Base-by-base conservation (phyloP, 768 basidiomycete species). In the Lactarius sp. region DNA sequence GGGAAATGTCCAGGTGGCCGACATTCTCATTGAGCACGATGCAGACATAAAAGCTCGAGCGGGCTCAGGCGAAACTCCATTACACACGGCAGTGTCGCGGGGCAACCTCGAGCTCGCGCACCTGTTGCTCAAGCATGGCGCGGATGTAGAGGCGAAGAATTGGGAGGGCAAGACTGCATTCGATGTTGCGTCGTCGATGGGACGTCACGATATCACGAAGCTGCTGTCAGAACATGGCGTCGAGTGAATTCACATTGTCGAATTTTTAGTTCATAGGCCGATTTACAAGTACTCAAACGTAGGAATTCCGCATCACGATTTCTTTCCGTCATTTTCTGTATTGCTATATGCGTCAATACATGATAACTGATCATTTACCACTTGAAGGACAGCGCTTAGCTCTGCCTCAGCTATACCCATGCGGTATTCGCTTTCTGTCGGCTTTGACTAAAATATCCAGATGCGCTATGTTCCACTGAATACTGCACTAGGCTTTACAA, bases 31-130 rank as follows among this genome's bases (percentile, higher is more conserved):
- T 20, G n/a, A 37, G 44, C 33, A 47, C 36, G 22, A 47, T n/a
- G 46, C 46, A n/a, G 34, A 57, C 6, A 4, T 13, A 22, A 27
- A 27, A 0, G 20, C 47, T 27, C 47, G 6, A 6, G 88, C 1
- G 9, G 4, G 6, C n/a, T 5, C 0, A 10, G 52, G 36, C 4
- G 1, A 1, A n/a, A 37, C 37, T 13, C n/a, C 52, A 22, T 53
- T 20, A 37, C 37, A 22, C 34, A 4, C 0, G 1, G 34, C 37
- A 20, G n/a, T 20, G 20, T 49, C 2, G n/a, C n/a, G n/a, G n/a
- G n/a, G n/a, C n/a, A n/a, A 27, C 47, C 2, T 4, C 12, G 12
- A 13, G 12, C 0, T 20, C 12, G 47, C 12, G 27, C 47, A 6
- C 12, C 27, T 49, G 6, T 27, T 49, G 10, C 47, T 27, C 12